These are phyloP conservation scores for Nidula microcarpa DNA, from an alignment of 768 basidiomycete genomes.

Conservation along the genomic window DNA sequence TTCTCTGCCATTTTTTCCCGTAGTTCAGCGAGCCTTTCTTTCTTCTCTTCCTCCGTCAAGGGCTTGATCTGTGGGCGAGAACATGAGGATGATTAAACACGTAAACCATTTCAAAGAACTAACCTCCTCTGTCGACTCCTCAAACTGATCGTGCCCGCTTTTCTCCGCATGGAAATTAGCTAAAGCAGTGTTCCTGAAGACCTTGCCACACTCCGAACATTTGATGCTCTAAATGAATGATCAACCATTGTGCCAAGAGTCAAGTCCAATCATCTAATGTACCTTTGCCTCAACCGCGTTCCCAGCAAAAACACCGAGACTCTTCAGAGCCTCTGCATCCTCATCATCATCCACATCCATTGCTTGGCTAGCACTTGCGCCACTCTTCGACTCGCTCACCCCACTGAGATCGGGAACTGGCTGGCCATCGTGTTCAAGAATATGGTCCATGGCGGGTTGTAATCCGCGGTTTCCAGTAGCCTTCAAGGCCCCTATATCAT, in stretches of 20 bases:
- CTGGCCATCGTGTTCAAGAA: conserved; percentile 77
- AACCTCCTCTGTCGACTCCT: conserved; percentile 94
- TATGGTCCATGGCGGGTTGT: conserved; percentile 88
- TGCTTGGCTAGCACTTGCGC: conserved; percentile 17
- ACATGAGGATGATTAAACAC: too few species aligned
- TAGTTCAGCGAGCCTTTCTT: conserved; percentile 75
- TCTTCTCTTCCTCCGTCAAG: conserved; percentile 92
- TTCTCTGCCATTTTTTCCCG: conserved; percentile 79
- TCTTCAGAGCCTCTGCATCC: conserved; percentile 59
- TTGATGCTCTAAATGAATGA: conserved; percentile 69
- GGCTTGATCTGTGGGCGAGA: conserved; percentile 82
- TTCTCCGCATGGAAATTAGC: conserved; percentile 95
- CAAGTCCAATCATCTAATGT: too few species aligned
- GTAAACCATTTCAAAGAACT: too few species aligned
- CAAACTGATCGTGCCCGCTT: conserved; percentile 93
- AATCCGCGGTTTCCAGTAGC: conserved; percentile 82
- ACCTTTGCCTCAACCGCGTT: conserved; percentile 68
- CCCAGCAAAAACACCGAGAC: conserved; percentile 37
- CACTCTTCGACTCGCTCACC: conserved; percentile 30
- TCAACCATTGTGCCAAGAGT: too few species aligned
- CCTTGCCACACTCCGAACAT: conserved; percentile 81
- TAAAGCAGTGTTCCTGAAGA: conserved; percentile 80
- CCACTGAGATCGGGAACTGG: conserved; percentile 63
- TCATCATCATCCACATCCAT: conserved; percentile 71
- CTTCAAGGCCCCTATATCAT: conserved; percentile 74